Evolutionary conservation across 345 rosid species (phyloP).

Genomic region (Sapria himalayana): DNA sequence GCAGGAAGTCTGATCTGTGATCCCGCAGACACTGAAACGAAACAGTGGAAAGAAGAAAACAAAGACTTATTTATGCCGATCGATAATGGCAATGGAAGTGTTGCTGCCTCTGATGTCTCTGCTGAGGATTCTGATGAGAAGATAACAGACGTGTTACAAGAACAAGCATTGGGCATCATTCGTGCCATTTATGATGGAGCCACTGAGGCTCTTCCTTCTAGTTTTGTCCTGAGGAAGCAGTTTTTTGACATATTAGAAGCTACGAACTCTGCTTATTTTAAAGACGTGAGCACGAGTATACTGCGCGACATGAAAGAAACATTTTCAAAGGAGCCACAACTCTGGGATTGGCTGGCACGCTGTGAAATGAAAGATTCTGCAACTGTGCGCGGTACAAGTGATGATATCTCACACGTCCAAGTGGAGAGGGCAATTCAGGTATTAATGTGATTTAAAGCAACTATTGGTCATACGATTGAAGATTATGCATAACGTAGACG

Average conservation of each 20-base stretch:
- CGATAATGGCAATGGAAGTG: conserved; percentile 17
- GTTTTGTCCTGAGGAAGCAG: conserved; percentile 45
- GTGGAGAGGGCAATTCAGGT: conserved; percentile 57
- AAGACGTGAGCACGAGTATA: conserved; percentile 34
- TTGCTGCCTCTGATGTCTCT: conserved; percentile 17
- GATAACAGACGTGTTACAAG: conserved; percentile 31
- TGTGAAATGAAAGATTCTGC: conserved; percentile 22
- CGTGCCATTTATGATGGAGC: conserved; percentile 51
- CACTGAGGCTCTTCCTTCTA: conserved; percentile 43
- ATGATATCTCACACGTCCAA: conserved; percentile 12
- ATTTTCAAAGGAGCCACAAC: conserved; percentile 40
- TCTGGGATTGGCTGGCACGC: conserved; percentile 91
- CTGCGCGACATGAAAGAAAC: conserved; percentile 59
- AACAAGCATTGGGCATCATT: conserved; percentile 45
- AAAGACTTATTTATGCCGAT: conserved; percentile 50
- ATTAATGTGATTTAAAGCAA: no score
- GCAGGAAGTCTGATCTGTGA: conserved; percentile 36
- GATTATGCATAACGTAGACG: no score
- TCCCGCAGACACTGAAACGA: conserved; percentile 13
- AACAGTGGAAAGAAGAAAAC: conserved; percentile 52
- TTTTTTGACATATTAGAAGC: conserved; percentile 63
- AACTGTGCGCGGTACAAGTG: conserved; percentile 9
- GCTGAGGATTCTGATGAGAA: conserved; percentile 20
- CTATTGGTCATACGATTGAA: no score
- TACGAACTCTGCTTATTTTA: conserved; percentile 39